A percentile compares a stretch with the other conserved stretches of the same genome.
Evolutionary conservation across 176 grass and related monocot species (phyloP).

Genomic region (Thalia dealbata): DNA sequence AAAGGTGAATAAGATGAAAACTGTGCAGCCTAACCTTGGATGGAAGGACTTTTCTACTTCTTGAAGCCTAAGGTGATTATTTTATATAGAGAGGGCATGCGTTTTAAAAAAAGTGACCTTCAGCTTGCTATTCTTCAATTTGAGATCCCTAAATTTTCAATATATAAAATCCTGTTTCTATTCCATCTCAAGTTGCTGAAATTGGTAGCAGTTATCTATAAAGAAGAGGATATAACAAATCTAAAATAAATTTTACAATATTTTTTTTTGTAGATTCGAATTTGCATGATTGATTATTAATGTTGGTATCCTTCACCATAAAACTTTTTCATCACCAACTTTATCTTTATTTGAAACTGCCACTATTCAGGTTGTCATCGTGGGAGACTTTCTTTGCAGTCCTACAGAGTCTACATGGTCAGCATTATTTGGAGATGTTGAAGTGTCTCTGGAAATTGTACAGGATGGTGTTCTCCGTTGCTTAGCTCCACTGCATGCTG

Average conservation of each 20-base stretch:
- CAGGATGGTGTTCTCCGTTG: constrained; percentile 70
- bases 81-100: no score
- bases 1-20: no score
- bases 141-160: background rate
- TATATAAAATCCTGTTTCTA: background rate
- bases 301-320: background rate
- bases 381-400: constrained; percentile 54
- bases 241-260: background rate
- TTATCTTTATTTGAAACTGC: constrained; percentile 18
- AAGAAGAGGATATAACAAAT: background rate
- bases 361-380: constrained; percentile 69
- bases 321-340: background rate
- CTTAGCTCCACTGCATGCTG: constrained; percentile 36
- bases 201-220: background rate
- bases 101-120: background rate
- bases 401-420: constrained; percentile 27
- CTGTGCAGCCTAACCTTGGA: no score
- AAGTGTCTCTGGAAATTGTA: constrained; percentile 60
- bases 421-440: constrained; percentile 55
- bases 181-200: background rate
- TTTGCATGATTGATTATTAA: background rate
- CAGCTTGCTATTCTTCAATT: background rate
- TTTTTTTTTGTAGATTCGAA: background rate
- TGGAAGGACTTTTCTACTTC: no score
- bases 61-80: no score